These are phyloP conservation scores for Gnaphalium uliginosum DNA, from an alignment of 129 eudicot genomes.

Conservation along the genomic window DNA sequence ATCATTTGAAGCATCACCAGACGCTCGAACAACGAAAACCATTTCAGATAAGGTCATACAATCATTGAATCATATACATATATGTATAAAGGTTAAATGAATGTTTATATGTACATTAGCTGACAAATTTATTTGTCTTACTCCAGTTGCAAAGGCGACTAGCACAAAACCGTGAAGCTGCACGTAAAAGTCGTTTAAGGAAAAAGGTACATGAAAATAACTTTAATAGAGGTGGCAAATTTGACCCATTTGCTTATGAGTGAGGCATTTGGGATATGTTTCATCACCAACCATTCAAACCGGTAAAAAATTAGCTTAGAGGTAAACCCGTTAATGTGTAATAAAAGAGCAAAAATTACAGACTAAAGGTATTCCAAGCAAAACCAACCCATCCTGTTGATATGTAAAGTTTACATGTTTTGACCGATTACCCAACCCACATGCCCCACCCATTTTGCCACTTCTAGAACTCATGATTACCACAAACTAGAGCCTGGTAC, in stretches of 20 bases:
- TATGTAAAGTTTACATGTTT: neutral
- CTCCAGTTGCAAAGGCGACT: conserved; percentile 81
- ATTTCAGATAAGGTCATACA: conserved; percentile 72
- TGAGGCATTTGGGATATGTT: neutral
- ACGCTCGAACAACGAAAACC: conserved; percentile 46
- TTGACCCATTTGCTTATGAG: neutral
- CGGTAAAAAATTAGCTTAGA: neutral
- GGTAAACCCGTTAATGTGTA: neutral
- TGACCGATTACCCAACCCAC: neutral
- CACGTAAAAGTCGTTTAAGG: conserved; percentile 80
- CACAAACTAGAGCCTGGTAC: neutral
- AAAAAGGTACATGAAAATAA: conserved; percentile 58
- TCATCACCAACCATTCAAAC: neutral
- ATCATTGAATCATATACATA: neutral
- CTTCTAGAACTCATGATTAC: neutral
- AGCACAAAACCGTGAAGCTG: conserved; percentile 99
- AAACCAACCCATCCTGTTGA: neutral
- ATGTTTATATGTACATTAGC: neutral
- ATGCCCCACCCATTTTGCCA: neutral
- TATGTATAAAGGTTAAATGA: neutral
- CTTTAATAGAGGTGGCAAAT: neutral
- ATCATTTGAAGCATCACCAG: conserved; percentile 46
- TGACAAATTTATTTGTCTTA: neutral
- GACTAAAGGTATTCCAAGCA: neutral
- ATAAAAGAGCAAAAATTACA: neutral